These are phyloP conservation scores for Hyparrhenia diplandra DNA, from an alignment of 176 grass and related monocot genomes.

Conservation along the genomic window DNA sequence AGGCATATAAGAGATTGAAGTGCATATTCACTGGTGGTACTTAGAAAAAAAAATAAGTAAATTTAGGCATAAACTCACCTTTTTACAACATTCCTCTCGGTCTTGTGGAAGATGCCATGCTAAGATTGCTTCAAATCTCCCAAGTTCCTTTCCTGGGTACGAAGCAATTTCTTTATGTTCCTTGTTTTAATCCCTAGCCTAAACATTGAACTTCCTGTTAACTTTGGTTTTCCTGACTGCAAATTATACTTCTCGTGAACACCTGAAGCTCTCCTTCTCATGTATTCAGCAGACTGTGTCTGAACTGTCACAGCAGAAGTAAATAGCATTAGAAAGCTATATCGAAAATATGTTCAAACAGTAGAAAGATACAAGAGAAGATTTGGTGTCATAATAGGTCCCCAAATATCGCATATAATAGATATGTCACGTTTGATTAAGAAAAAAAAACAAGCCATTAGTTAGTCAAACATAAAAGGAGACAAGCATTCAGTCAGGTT, in stretches of 20 bases:
- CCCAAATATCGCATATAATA: not conserved
- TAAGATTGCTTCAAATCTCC: conserved; percentile 10
- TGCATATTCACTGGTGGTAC: not conserved
- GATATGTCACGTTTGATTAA: not conserved
- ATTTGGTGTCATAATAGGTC: not conserved
- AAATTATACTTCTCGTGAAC: conserved; percentile 23
- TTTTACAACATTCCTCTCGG: conserved; percentile 8
- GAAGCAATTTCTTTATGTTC: conserved; percentile 61
- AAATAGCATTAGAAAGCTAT: conserved; percentile 1
- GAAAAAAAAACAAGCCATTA: not conserved
- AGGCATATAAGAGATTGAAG: not conserved
- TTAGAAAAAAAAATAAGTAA: conserved; percentile 6
- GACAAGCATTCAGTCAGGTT: not conserved
- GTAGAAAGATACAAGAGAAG: conserved; percentile 17
- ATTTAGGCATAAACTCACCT: conserved; percentile 22
- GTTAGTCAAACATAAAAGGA: not conserved
- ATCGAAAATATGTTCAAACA: not conserved
- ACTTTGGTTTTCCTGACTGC: conserved; percentile 31
- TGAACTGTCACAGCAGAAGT: conserved; percentile 56
- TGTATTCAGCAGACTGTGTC: conserved; percentile 57
- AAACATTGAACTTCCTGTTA: conserved; percentile 60
- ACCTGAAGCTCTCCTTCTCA: conserved; percentile 61
- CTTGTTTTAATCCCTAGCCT: conserved; percentile 71
- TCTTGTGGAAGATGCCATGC: not conserved
- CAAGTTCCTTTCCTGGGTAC: conserved; percentile 34